Evolutionary conservation across 345 rosid genomes (phyloP).

Genomic region (thale cress (Arabidopsis thaliana)): TAIR10.1 NC_003076.8:4230501-4231000

Average conservation of each 20-base stretch:
- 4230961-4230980: not conserved
- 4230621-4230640: slow-evolving; percentile 43
- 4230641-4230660: slow-evolving; percentile 48
- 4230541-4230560: slow-evolving; percentile 25
- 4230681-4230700: slow-evolving; percentile 45
- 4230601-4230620: slow-evolving; percentile 38
- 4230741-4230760: slow-evolving; percentile 34
- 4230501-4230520: slow-evolving; percentile 12
- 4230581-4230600: slow-evolving; percentile 30
- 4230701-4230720: slow-evolving; percentile 45
- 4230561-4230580: not conserved
- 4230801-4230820: not conserved
- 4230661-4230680: slow-evolving; percentile 50
- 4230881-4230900: not conserved
- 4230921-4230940: not conserved
- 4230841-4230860: slow-evolving; percentile 10
- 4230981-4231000: not conserved
- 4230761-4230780: slow-evolving; percentile 28
- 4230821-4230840: not conserved
- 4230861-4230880: slow-evolving; percentile 5
- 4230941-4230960: not conserved
- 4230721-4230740: slow-evolving; percentile 32
- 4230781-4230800: slow-evolving; percentile 36
- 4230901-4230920: not conserved
- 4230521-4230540: slow-evolving; percentile 18